Evolutionary conservation across 1,284 basidiomycete species (phyloP).

Genomic region (Marasmius sp.): DNA sequence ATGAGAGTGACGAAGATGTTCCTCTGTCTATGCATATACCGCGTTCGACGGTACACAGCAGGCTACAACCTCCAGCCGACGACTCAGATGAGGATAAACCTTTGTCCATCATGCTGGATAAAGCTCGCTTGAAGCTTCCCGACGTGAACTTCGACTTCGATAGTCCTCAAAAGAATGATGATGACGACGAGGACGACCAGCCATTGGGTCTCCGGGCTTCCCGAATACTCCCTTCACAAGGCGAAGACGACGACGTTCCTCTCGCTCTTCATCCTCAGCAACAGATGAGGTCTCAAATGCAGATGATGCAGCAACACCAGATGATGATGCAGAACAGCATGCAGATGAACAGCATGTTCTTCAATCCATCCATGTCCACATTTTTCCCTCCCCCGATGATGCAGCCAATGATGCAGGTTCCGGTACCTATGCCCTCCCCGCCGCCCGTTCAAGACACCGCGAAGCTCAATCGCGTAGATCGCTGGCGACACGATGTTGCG

Average conservation of each 20-base stretch:
- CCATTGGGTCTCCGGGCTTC: constrained; percentile 68
- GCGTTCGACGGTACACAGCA: constrained; percentile 44
- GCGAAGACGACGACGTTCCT: constrained; percentile 64
- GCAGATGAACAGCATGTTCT: constrained; percentile 72
- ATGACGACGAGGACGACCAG: constrained; percentile 66
- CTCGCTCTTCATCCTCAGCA: constrained; percentile 78
- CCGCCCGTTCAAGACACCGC: constrained; percentile 60
- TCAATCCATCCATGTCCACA: constrained; percentile 66
- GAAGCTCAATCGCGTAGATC: constrained; percentile 72
- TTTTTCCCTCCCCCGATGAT: constrained; percentile 58
- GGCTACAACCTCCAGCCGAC: constrained; percentile 25
- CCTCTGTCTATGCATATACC: constrained; percentile 67
- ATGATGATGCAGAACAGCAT: constrained; percentile 56
- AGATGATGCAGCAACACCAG: constrained; percentile 58
- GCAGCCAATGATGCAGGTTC: constrained; percentile 54
- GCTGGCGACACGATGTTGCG: constrained; percentile 75
- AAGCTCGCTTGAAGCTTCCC: constrained; percentile 48
- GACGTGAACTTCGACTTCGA: constrained; percentile 48
- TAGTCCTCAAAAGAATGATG: constrained; percentile 26
- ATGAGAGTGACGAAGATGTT: constrained; percentile 73
- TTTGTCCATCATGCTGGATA: constrained; percentile 57
- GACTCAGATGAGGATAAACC: constrained; percentile 78
- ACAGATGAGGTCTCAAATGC: constrained; percentile 62
- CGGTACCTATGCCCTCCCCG: constrained; percentile 54
- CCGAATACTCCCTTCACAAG: constrained; percentile 32